These are phyloP conservation scores for Pythium coloratum DNA, from an alignment of 352 stramenopile genomes.

Conservation along the genomic window DNA sequence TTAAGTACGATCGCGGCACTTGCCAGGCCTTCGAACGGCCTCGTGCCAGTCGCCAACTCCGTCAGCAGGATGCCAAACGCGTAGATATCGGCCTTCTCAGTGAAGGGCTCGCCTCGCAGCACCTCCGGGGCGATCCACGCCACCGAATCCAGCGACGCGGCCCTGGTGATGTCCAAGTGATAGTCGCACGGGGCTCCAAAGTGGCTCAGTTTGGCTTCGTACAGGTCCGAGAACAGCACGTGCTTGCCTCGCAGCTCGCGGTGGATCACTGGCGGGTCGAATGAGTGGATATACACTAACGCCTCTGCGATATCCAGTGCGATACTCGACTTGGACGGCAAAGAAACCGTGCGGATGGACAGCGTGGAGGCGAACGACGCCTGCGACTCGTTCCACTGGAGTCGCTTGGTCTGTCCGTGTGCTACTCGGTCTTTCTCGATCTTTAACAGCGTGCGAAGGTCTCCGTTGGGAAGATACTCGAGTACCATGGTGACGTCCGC, in stretches of 20 bases:
- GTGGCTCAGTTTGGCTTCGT: conserved; percentile 79
- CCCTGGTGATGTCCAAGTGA: conserved; percentile 63
- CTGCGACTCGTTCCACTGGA: conserved; percentile 18
- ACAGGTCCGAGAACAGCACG: conserved; percentile 66
- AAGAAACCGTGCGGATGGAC: background rate
- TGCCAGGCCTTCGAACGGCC: conserved; percentile 53
- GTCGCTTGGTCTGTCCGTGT: conserved; percentile 54
- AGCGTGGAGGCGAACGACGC: conserved; percentile 21
- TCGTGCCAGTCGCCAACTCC: conserved; percentile 64
- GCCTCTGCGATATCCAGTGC: conserved; percentile 78
- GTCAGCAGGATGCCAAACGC: conserved; percentile 80
- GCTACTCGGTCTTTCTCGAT: conserved; percentile 46
- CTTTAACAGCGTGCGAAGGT: conserved; percentile 58
- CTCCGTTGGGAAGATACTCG: conserved; percentile 74
- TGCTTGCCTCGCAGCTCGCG: conserved; percentile 87
- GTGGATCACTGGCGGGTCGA: conserved; percentile 72
- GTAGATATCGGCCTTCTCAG: conserved; percentile 86
- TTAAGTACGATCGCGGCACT: conserved; percentile 53
- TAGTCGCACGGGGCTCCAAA: conserved; percentile 79
- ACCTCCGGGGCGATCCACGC: conserved; percentile 88
- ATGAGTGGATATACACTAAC: conserved; percentile 80
- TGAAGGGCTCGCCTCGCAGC: conserved; percentile 80
- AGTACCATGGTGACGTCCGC: conserved; percentile 71
- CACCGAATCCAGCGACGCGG: conserved; percentile 70
- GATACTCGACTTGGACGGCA: conserved; percentile 47